Base-by-base conservation (phyloP, 1,139 yeast genomes). In the Yamadazyma taylorii region DNA sequence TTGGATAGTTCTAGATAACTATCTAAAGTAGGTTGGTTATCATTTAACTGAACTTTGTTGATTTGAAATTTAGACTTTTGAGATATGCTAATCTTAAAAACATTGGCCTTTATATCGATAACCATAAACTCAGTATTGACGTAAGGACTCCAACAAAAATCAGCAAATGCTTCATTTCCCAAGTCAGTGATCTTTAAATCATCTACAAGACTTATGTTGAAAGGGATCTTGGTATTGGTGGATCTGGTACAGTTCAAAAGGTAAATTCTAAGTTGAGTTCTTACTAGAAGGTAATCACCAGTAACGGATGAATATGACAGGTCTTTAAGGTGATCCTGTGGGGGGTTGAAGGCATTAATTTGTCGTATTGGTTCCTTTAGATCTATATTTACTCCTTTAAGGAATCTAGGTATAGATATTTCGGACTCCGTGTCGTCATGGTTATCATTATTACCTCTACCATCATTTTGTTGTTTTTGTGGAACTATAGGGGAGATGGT, bases 1-100 rank as follows among this genome's bases (percentile, higher is more conserved):
- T 63, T 63, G 0, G 89, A 81, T 2, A 79, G 50, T 38, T 80
- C 86, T 2, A 62, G 58, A 1, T 72, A 62, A 40, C 75, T 78
- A 37, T 63, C 56, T 7, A 71, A 55, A 1, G 64, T 32, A n/a
- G 48, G 39, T 12, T 38, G 37, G 35, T 38, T 26, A 24, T 39
- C 33, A 7, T 25, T 21, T 14, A 40, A 21, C 2, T 10, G 28
- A 15, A 42, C 17, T 10, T 38, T 37, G 7, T 24, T 16, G 1
- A 39, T 13, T 17, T 28, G 35, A 3, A 32, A n/a, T 4, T 34
- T 30, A 4, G 32, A 9, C 3, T 21, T 27, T 8, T 32, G 25
- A 2, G 19, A 14, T 17, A 47, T 30, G 2, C 13, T 17, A 2
- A 38, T 33, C 10, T 19, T 21, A 27, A 64, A 62, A 62, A 81